These are phyloP conservation scores for Candida maesae DNA, from an alignment of 805 yeast species.

Conservation along the genomic window DNA sequence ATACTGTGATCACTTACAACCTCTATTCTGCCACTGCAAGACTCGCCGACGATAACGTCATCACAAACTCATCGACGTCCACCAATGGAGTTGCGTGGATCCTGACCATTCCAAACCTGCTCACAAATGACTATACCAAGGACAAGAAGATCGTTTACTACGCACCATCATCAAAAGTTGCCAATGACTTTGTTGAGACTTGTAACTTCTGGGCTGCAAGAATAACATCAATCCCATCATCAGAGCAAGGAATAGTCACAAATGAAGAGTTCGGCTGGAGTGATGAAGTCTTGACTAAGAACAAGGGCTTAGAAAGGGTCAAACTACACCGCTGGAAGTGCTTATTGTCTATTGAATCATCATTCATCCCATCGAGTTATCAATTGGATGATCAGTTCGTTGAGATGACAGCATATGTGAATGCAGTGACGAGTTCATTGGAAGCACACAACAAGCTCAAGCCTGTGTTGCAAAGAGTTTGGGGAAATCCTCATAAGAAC, in stretches of 20 bases:
- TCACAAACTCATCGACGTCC: constrained; percentile 19
- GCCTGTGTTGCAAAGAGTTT: constrained; percentile 33
- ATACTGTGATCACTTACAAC: constrained; percentile 21
- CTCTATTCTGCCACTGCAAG: constrained; percentile 26
- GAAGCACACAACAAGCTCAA: constrained; percentile 42
- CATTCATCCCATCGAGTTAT: constrained; percentile 28
- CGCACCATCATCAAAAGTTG: constrained; percentile 43
- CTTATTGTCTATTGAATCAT: constrained; percentile 25
- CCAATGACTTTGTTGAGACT: constrained; percentile 65
- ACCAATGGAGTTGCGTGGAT: constrained; percentile 25
- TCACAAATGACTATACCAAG: constrained; percentile 18
- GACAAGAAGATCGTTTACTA: constrained; percentile 24
- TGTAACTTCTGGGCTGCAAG: constrained; percentile 92
- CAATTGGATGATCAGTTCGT: constrained; percentile 36
- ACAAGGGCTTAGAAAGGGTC: constrained; percentile 23
- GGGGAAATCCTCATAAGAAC: constrained; percentile 25
- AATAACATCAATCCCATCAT: constrained; percentile 69
- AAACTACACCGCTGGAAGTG: constrained; percentile 26
- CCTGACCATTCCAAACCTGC: constrained; percentile 23
- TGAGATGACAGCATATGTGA: constrained; percentile 37
- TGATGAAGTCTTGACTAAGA: constrained; percentile 16
- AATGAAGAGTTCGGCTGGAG: constrained; percentile 82
- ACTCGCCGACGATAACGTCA: constrained; percentile 19
- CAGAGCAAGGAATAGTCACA: constrained; percentile 67
- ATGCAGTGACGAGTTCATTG: constrained; percentile 35